Conservation (phyloP, 495 filamentous ascomycete species). For the Annulohypoxylon moriforme region DNA sequence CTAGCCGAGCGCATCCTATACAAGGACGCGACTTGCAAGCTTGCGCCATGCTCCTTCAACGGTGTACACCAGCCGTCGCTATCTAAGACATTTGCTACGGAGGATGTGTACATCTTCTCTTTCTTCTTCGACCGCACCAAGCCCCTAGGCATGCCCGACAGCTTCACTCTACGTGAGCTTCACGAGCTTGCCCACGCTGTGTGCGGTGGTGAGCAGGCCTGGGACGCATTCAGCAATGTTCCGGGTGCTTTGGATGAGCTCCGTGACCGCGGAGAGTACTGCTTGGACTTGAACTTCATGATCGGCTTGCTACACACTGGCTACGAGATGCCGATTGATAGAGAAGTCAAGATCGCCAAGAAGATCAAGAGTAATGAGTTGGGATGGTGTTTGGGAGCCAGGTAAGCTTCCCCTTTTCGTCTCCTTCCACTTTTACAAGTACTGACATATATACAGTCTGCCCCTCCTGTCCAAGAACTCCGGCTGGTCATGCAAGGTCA, state of each 20-base stretch:
- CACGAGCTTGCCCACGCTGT: slow-evolving; percentile 84
- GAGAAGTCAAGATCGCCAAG: slow-evolving; percentile 97
- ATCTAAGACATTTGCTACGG: slow-evolving; percentile 88
- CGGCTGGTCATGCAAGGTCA: slow-evolving; percentile 63
- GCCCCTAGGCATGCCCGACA: slow-evolving; percentile 94
- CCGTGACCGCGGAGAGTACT: slow-evolving; percentile 83
- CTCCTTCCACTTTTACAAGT: slow-evolving; percentile 16
- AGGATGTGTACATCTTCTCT: slow-evolving; percentile 95
- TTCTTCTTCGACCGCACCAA: slow-evolving; percentile 96
- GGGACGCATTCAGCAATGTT: slow-evolving; percentile 81
- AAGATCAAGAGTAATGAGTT: slow-evolving; percentile 97
- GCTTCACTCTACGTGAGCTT: slow-evolving; percentile 89
- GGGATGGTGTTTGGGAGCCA: slow-evolving; percentile 97
- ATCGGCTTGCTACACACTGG: slow-evolving; percentile 90
- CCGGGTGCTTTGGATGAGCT: slow-evolving; percentile 81
- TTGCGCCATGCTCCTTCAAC: slow-evolving; percentile 96
- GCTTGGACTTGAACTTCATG: slow-evolving; percentile 97
- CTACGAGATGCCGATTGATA: slow-evolving; percentile 96
- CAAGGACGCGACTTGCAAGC: slow-evolving; percentile 83
- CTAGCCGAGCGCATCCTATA: slow-evolving; percentile 89
- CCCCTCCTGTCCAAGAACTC: slow-evolving; percentile 58
- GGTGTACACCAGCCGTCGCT: slow-evolving; percentile 94
- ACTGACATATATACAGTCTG: slow-evolving; percentile 59
- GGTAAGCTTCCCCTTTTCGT: slow-evolving; percentile 63
- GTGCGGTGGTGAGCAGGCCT: slow-evolving; percentile 79